Conservation (phyloP, 2,329 filamentous ascomycete species). For the Magnaporthiopsis poae region DNA sequence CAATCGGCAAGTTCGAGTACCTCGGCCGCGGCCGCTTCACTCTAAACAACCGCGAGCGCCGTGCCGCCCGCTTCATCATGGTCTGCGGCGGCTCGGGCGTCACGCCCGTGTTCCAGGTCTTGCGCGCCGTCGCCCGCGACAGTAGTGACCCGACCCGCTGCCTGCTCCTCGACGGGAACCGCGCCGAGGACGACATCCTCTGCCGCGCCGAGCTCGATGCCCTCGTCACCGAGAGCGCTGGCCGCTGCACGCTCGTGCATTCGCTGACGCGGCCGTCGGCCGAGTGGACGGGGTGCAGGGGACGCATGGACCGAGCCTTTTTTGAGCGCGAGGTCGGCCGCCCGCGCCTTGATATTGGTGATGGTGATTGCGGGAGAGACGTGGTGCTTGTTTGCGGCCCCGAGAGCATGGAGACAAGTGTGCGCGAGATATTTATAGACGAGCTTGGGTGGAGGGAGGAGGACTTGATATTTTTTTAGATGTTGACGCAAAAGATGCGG, state of each 20-base stretch:
- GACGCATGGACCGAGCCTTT: constrained; percentile 55
- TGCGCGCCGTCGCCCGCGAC: constrained; percentile 63
- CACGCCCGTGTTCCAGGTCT: constrained; percentile 81
- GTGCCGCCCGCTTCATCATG: constrained; percentile 66
- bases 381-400: constrained; percentile 76
- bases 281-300: constrained; percentile 58
- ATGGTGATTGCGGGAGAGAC: constrained; percentile 29
- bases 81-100: constrained; percentile 82
- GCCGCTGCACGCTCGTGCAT: constrained; percentile 56
- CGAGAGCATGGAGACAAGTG: constrained; percentile 59
- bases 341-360: constrained; percentile 9
- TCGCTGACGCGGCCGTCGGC: constrained; percentile 55
- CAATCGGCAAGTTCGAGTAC: constrained; percentile 78
- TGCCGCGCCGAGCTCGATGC: constrained; percentile 62
- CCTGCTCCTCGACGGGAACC: constrained; percentile 69
- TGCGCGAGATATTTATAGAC: constrained; percentile 35
- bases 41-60: constrained; percentile 46
- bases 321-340: constrained; percentile 47
- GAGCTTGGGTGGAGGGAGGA: constrained; percentile 62
- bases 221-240: constrained; percentile 40
- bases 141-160: constrained; percentile 55
- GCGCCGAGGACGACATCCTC: constrained; percentile 70
- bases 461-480: constrained; percentile 67
- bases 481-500: not conserved
- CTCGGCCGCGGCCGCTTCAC: constrained; percentile 54